phyloP scores from a whole-genome alignment of 495 filamentous ascomycete species.

The Xylaria cubensis region DNA sequence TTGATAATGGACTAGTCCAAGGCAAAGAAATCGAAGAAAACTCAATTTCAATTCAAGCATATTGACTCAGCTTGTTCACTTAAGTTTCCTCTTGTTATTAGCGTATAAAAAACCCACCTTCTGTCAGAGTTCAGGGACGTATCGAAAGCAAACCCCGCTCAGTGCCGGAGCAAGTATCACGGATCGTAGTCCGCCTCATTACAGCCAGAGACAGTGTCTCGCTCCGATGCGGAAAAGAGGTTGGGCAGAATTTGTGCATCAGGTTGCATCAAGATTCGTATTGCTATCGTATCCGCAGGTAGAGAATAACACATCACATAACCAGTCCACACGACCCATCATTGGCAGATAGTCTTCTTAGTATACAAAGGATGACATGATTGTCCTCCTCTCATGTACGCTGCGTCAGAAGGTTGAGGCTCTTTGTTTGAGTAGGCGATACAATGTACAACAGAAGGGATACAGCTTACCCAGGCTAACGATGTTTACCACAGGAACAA shows the following conservation, averaged over 20 bases:
- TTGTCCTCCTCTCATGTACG: not conserved
- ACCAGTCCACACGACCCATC: not conserved
- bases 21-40: not conserved
- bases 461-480: not conserved
- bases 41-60: not conserved
- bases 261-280: not conserved
- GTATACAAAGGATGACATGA: not conserved
- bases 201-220: not conserved
- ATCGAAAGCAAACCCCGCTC: not conserved
- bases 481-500: not conserved
- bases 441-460: not conserved
- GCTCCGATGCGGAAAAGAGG: not conserved
- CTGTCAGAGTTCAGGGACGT: not conserved
- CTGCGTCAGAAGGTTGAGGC: not conserved
- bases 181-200: not conserved
- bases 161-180: not conserved
- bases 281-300: constrained; percentile 13
- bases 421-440: not conserved
- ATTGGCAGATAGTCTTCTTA: not conserved
- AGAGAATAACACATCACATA: not conserved
- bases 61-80: not conserved
- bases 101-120: not conserved
- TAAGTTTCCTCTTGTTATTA: not conserved
- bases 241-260: not conserved
- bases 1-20: not conserved